phyloP scores from a whole-genome alignment of 768 basidiomycete genomes.

The Suillus plorans region DNA sequence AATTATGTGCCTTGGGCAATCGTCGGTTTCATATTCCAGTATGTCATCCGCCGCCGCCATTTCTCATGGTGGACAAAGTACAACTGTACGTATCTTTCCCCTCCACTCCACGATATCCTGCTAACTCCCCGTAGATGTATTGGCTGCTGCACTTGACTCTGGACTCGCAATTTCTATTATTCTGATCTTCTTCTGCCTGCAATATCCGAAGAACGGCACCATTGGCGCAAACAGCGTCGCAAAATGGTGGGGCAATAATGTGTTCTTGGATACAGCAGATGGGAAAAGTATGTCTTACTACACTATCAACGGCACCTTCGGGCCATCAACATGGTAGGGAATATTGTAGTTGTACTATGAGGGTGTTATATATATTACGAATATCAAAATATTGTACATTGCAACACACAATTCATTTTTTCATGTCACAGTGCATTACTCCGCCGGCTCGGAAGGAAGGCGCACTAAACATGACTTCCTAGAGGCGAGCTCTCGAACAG shows the following conservation, averaged over 20 bases:
- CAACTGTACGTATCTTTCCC: conserved; percentile 20
- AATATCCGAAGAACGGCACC: conserved; percentile 17
- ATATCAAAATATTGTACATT: not conserved
- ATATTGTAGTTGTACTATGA: not conserved
- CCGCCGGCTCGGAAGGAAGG: too few species aligned
- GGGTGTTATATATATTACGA: not conserved
- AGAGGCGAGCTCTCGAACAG: too few species aligned
- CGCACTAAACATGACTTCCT: too few species aligned
- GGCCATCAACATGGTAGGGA: conserved; percentile 20
- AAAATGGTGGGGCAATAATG: conserved; percentile 68
- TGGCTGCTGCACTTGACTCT: conserved; percentile 34
- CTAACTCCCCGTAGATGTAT: conserved; percentile 17
- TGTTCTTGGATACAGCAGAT: conserved; percentile 36
- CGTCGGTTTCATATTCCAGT: conserved; percentile 48
- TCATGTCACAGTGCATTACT: too few species aligned
- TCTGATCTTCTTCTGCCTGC: conserved; percentile 36
- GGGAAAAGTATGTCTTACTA: conserved; percentile 31
- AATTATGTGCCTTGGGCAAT: conserved; percentile 47
- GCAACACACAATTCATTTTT: too few species aligned
- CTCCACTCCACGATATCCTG: too few species aligned
- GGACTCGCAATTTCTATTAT: conserved; percentile 12
- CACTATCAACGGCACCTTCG: conserved; percentile 36
- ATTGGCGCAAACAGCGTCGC: conserved; percentile 51
- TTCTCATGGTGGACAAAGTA: conserved; percentile 38
- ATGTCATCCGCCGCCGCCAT: conserved; percentile 26